Conservation (phyloP, 2,329 filamentous ascomycete genomes). For the Cercospora berteroae region DNA sequence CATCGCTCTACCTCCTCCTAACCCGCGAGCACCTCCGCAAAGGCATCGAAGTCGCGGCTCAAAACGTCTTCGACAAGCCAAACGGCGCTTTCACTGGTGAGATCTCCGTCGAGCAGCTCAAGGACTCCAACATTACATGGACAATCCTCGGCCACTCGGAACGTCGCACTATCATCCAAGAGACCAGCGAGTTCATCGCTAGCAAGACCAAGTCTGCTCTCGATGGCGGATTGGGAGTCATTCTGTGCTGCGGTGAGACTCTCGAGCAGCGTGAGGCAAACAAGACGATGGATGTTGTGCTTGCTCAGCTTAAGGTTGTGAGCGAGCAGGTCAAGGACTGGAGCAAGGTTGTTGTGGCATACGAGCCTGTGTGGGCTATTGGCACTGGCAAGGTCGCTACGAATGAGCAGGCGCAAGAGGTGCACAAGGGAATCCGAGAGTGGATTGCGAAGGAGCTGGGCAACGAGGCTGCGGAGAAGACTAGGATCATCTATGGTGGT, state of each 20-base stretch:
- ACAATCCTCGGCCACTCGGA: slow-evolving; percentile 92
- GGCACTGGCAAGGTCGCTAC: slow-evolving; percentile 93
- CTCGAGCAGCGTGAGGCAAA: slow-evolving; percentile 85
- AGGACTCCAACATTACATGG: slow-evolving; percentile 87
- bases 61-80: slow-evolving; percentile 89
- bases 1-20: slow-evolving; percentile 84
- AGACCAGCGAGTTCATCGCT: slow-evolving; percentile 79
- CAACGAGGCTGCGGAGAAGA: slow-evolving; percentile 75
- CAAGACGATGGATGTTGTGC: slow-evolving; percentile 84
- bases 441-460: slow-evolving; percentile 79
- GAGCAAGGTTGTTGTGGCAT: slow-evolving; percentile 92
- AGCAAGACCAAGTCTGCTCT: slow-evolving; percentile 92
- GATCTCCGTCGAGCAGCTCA: slow-evolving; percentile 87
- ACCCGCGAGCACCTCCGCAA: slow-evolving; percentile 74
- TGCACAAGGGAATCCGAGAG: slow-evolving; percentile 84
- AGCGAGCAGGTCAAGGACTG: slow-evolving; percentile 79
- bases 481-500: slow-evolving; percentile 93
- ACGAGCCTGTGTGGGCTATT: slow-evolving; percentile 95
- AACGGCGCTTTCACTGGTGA: slow-evolving; percentile 97
- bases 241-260: slow-evolving; percentile 96
- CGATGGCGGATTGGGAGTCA: slow-evolving; percentile 82
- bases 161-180: slow-evolving; percentile 83
- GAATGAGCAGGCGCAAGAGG: slow-evolving; percentile 87
- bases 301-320: slow-evolving; percentile 78
- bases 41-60: slow-evolving; percentile 81